Percentiles rank a stretch among this genome's conserved stretches.
These are phyloP conservation scores for Vaccinium darrowii DNA, from an alignment of 148 eudicot genomes.

Conservation along the genomic window DNA sequence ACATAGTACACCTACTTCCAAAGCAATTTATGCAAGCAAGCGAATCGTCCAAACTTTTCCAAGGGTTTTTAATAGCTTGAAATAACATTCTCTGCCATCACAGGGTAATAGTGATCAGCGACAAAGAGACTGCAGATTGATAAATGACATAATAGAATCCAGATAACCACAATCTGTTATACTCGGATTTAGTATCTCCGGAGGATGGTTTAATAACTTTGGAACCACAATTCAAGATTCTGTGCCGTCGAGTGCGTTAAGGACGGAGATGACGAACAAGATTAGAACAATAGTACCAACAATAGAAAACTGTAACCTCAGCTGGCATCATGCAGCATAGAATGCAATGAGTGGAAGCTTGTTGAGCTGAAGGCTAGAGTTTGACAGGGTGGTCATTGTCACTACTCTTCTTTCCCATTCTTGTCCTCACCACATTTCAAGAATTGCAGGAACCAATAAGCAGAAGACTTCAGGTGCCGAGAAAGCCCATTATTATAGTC, in stretches of 20 bases:
- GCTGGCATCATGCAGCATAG: background rate
- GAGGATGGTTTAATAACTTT: background rate
- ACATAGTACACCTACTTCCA: background rate
- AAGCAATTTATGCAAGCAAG: background rate
- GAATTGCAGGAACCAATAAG: constrained; percentile 76
- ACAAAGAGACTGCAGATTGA: background rate
- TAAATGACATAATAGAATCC: background rate
- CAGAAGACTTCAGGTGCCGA: constrained; percentile 78
- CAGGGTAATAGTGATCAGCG: background rate
- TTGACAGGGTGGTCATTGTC: background rate
- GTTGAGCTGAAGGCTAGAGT: background rate
- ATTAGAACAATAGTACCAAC: background rate
- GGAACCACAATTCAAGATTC: background rate
- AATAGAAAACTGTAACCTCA: background rate
- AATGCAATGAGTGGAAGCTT: background rate
- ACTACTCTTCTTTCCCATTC: constrained; percentile 51
- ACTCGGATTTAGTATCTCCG: background rate
- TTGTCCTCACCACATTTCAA: constrained; percentile 53
- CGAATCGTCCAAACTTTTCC: background rate
- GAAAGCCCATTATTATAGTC: constrained; percentile 78
- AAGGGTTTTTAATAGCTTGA: background rate
- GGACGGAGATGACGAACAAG: background rate
- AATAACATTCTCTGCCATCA: background rate
- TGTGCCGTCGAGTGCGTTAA: background rate
- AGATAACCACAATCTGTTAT: background rate